A percentile compares a stretch with the other conserved stretches of the same genome.
phyloP scores from a whole-genome alignment of 139 green algal genomes.

The Desmodesmus armatus region DNA sequence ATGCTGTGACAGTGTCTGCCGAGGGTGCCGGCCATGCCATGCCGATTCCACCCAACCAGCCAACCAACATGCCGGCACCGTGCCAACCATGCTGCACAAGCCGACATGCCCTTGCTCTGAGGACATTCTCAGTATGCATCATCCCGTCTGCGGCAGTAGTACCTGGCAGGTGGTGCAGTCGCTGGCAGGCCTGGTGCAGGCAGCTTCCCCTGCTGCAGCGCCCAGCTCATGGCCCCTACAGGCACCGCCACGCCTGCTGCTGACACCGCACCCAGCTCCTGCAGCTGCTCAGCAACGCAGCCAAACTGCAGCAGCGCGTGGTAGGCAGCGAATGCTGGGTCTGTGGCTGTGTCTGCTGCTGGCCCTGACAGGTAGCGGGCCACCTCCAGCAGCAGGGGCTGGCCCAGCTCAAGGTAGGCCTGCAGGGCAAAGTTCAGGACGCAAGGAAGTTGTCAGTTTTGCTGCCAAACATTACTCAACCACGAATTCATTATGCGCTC shows the following conservation, averaged over 20 bases:
- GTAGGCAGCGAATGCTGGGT: constrained; percentile 38
- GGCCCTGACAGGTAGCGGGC: not conserved
- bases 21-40: no score
- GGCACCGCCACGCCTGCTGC: not conserved
- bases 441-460: no score
- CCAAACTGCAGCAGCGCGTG: constrained; percentile 33
- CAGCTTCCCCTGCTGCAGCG: constrained; percentile 30
- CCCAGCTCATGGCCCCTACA: not conserved
- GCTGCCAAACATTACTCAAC: no score
- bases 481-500: no score
- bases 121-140: no score
- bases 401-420: constrained; percentile 10
- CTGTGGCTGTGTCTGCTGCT: constrained; percentile 14
- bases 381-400: constrained; percentile 41
- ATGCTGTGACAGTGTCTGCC: no score
- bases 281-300: constrained; percentile 39
- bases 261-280: constrained; percentile 17
- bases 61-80: no score
- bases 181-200: constrained; percentile 1
- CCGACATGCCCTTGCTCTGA: no score
- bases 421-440: not conserved
- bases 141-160: no score
- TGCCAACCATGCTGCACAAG: no score
- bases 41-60: no score
- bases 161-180: constrained; percentile 7